These are phyloP conservation scores for Venturiaceae sp. DNA, from an alignment of 2,329 filamentous ascomycete species.

Conservation along the genomic window DNA sequence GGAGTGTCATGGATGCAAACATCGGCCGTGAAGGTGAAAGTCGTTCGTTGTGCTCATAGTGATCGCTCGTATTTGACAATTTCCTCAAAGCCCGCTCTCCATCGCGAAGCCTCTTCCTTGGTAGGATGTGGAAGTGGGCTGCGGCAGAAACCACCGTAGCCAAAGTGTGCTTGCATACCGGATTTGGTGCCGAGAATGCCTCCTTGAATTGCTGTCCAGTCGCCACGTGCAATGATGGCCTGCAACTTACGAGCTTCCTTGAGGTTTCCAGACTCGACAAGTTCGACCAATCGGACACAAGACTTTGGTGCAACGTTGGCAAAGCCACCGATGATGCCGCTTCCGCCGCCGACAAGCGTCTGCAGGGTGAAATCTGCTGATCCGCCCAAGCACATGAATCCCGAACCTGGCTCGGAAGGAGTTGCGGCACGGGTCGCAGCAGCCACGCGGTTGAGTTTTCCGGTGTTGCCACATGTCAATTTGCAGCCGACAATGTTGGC, in stretches of 20 bases:
- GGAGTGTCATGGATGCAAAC: neutral
- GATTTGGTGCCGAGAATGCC: conserved; percentile 62
- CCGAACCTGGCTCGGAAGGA: conserved; percentile 28
- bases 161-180: conserved; percentile 50
- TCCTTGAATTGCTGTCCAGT: conserved; percentile 61
- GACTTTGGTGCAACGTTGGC: conserved; percentile 61
- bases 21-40: neutral
- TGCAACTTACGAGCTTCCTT: conserved; percentile 55
- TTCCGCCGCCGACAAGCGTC: conserved; percentile 58
- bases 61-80: conserved; percentile 31
- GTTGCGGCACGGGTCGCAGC: conserved; percentile 38
- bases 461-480: conserved; percentile 61
- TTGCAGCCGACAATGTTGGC: conserved; percentile 61
- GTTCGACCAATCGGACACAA: conserved; percentile 50
- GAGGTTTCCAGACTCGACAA: conserved; percentile 50
- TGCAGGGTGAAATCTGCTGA: conserved; percentile 67
- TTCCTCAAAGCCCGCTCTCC: conserved; percentile 34
- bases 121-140: conserved; percentile 45
- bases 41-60: conserved; percentile 6
- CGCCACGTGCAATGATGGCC: conserved; percentile 54
- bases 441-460: conserved; percentile 53
- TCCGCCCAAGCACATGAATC: conserved; percentile 62
- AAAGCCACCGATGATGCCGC: conserved; percentile 62
- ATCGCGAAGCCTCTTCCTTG: conserved; percentile 28
- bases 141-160: conserved; percentile 54